Evolutionary conservation across 345 rosid species (phyloP), one percentile per base, ranked within the genome.

Genomic region (Kandelia obovata): DNA sequence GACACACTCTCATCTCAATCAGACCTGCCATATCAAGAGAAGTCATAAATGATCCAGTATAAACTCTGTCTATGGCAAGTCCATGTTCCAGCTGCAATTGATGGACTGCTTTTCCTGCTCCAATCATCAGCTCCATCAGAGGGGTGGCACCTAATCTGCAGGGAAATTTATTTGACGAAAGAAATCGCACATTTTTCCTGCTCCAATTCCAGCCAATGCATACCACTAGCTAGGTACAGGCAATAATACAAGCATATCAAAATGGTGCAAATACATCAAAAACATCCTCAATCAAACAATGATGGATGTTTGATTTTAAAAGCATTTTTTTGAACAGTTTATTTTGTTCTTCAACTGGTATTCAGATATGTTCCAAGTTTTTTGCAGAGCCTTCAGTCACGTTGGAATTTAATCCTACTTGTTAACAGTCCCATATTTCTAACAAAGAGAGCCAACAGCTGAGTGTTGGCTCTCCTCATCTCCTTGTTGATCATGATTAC

Each of bases 21-120:
- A 75, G 83, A 95, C 99, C 99, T 78, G 97, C 91, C 99, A 95
- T 95, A 72, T 95, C 97, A 73, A 92, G 96, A 62, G 99, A 95
- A 71, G 99, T 89, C 97, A 92, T 89, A 79, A 95, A 91, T 77
- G 93, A 83, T 65, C 99, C 96, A 23, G 99, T 87, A 62, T 95
- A 95, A 66, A 95, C 99, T 84, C 99, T 91, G 77, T 95, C 96
- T 74, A 92, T 96, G 59, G 97, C 99, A 66, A 95, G 82, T 69
- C 97, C 99, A 76, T 91, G 96, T 70, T 92, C 93, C 73, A 95
- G 77, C 84, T 95, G 97, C 85, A 95, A 75, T 57, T 86, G 85
- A 69, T 96, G 96, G 66, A 92, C 96, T 55, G 95, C 91, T 79
- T 92, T 92, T 74, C 97, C 97, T 30, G 86, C 85, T 61, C 91